phyloP scores from a whole-genome alignment of 192 early-diverging fungal species.

The Endogone sp. region DNA sequence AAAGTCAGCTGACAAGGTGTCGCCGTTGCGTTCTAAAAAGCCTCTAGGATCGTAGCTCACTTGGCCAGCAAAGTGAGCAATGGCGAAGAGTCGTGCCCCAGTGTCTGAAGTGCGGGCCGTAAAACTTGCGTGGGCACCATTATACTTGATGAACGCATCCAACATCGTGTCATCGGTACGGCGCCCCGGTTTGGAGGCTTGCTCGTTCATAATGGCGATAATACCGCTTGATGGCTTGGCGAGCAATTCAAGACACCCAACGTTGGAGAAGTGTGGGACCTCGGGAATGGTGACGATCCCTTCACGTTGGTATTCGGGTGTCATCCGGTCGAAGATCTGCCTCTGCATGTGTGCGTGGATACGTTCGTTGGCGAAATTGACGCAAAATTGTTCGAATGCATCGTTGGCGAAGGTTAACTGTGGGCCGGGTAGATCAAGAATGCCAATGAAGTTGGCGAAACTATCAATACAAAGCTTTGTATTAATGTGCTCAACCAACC shows the following conservation, averaged over 20 bases:
- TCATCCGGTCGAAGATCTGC: slow-evolving; percentile 67
- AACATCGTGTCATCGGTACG: slow-evolving; percentile 48
- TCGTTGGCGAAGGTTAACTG: slow-evolving; percentile 40
- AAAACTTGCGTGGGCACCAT: slow-evolving; percentile 43
- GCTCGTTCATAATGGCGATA: slow-evolving; percentile 70
- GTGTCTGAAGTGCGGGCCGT: slow-evolving; percentile 25
- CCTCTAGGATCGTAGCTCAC: slow-evolving; percentile 61
- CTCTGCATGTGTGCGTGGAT: slow-evolving; percentile 72
- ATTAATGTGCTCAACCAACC: slow-evolving; percentile 83
- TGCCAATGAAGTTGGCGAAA: slow-evolving; percentile 70
- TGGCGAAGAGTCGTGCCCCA: slow-evolving; percentile 57
- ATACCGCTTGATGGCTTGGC: slow-evolving; percentile 66
- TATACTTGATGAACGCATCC: slow-evolving; percentile 49
- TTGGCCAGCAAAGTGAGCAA: slow-evolving; percentile 76
- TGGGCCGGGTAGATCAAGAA: slow-evolving; percentile 87
- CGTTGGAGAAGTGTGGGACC: slow-evolving; percentile 58
- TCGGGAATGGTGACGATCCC: slow-evolving; percentile 48
- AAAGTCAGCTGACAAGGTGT: slow-evolving; percentile 79
- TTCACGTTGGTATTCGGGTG: slow-evolving; percentile 55
- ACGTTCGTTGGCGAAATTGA: slow-evolving; percentile 88
- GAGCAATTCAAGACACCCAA: slow-evolving; percentile 68
- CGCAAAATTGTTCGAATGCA: slow-evolving; percentile 65
- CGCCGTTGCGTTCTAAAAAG: slow-evolving; percentile 76
- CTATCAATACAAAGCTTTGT: slow-evolving; percentile 70
- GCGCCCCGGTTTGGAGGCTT: slow-evolving; percentile 45